Conservation (phyloP, 257 asterid species). For the Misopates orontium region DNA sequence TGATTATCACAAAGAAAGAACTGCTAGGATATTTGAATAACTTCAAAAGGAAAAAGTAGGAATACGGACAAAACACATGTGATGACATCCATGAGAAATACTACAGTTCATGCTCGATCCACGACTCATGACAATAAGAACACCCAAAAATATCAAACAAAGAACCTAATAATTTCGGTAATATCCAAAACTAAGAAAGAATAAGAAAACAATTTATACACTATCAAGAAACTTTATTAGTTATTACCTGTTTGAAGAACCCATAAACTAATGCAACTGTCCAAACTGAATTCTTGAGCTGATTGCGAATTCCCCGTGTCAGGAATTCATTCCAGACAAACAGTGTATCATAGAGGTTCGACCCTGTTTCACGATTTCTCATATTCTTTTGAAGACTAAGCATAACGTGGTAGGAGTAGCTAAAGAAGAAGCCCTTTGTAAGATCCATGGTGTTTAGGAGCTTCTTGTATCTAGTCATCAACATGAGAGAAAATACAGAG, state of each 20-base stretch:
- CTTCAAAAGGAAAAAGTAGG: background rate
- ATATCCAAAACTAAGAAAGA: background rate
- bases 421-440: constrained; percentile 94
- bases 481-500: constrained; percentile 39
- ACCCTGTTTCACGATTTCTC: constrained; percentile 59
- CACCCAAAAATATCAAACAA: background rate
- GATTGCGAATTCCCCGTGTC: constrained; percentile 82
- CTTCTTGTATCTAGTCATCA: constrained; percentile 88
- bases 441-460: constrained; percentile 87
- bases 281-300: constrained; percentile 78
- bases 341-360: constrained; percentile 77
- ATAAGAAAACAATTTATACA: background rate
- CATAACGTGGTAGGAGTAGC: constrained; percentile 95
- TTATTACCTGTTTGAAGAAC: constrained; percentile 84
- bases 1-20: background rate
- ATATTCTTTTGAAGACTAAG: constrained; percentile 87
- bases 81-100: background rate
- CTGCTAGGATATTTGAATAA: constrained; percentile 13
- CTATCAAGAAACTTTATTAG: constrained; percentile 10
- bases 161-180: background rate
- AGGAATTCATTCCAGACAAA: constrained; percentile 98
- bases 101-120: background rate
- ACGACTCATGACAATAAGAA: background rate
- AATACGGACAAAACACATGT: background rate
- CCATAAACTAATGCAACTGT: constrained; percentile 92